These are phyloP conservation scores for Epichloe gansuensis DNA, from an alignment of 2,329 filamentous ascomycete genomes.

Conservation along the genomic window DNA sequence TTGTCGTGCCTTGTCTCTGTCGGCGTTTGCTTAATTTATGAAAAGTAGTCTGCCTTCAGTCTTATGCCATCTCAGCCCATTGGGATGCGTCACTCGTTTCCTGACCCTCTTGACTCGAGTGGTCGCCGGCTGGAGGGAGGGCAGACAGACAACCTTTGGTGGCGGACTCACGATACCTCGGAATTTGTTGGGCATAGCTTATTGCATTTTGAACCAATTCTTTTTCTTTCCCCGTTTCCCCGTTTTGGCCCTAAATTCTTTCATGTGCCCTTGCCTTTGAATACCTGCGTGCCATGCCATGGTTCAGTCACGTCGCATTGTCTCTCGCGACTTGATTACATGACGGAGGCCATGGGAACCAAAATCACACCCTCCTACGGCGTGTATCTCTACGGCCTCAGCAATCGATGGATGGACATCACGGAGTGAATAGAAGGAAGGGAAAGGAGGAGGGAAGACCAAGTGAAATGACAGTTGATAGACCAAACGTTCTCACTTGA, in stretches of 20 bases:
- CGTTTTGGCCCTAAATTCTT: not conserved
- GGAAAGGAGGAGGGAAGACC: not conserved
- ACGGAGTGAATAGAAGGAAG: not conserved
- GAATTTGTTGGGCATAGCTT: conserved; percentile 4
- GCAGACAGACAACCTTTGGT: not conserved
- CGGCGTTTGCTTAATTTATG: not conserved
- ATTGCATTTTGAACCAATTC: not conserved
- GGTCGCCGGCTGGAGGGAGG: not conserved
- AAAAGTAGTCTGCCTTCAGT: not conserved
- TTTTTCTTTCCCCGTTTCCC: not conserved
- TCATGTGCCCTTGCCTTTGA: not conserved
- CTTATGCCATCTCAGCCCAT: too few species aligned
- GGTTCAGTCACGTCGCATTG: not conserved
- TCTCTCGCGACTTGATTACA: not conserved
- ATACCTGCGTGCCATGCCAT: not conserved
- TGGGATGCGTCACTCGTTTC: not conserved
- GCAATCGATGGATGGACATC: not conserved
- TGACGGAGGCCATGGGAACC: not conserved
- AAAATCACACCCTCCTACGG: not conserved
- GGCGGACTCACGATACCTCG: conserved; percentile 3
- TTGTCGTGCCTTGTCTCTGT: not conserved
- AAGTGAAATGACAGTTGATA: not conserved
- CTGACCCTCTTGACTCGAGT: not conserved
- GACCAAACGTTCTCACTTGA: not conserved
- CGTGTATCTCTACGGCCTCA: not conserved